Percentiles rank a stretch among this genome's conserved stretches.
Evolutionary conservation across 2,329 filamentous ascomycete species (phyloP).

Genomic region (Aspergillus neotritici): DNA sequence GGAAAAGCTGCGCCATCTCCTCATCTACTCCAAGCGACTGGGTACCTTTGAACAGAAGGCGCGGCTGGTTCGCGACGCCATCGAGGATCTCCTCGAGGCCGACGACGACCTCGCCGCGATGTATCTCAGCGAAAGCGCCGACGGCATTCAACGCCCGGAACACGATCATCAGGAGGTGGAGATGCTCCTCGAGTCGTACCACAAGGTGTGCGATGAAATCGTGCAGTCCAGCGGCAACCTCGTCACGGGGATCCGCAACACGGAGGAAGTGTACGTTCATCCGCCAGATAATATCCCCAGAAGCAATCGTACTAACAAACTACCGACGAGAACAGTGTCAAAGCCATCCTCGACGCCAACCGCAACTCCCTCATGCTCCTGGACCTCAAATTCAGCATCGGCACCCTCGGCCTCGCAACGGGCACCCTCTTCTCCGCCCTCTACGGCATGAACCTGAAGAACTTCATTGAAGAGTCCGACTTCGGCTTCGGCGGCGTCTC

Average conservation of each 20-base stretch:
- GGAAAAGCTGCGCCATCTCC: slow-evolving; percentile 81
- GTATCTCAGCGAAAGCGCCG: slow-evolving; percentile 87
- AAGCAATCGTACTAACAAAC: background rate
- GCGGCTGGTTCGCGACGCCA: slow-evolving; percentile 84
- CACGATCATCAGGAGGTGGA: slow-evolving; percentile 95
- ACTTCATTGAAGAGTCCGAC: slow-evolving; percentile 92
- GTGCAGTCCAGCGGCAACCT: slow-evolving; percentile 91
- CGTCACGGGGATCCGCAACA: slow-evolving; percentile 92
- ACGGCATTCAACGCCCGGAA: slow-evolving; percentile 65
- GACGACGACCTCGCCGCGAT: slow-evolving; percentile 92
- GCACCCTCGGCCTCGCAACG: slow-evolving; percentile 87
- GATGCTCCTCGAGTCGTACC: slow-evolving; percentile 93
- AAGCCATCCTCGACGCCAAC: slow-evolving; percentile 95
- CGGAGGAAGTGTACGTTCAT: slow-evolving; percentile 81
- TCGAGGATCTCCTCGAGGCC: slow-evolving; percentile 90
- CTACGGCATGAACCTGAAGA: slow-evolving; percentile 99
- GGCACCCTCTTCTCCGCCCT: slow-evolving; percentile 95
- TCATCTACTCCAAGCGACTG: slow-evolving; percentile 91
- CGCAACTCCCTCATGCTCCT: slow-evolving; percentile 97
- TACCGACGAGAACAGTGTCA: slow-evolving; percentile 58
- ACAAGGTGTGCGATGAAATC: slow-evolving; percentile 96
- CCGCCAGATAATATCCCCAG: no score
- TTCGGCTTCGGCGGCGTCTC: slow-evolving; percentile 78
- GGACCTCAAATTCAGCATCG: slow-evolving; percentile 92
- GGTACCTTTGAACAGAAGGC: slow-evolving; percentile 98